These are phyloP conservation scores for Lasiodiplodia hormozganensis DNA, from an alignment of 2,329 filamentous ascomycete species.

Conservation along the genomic window DNA sequence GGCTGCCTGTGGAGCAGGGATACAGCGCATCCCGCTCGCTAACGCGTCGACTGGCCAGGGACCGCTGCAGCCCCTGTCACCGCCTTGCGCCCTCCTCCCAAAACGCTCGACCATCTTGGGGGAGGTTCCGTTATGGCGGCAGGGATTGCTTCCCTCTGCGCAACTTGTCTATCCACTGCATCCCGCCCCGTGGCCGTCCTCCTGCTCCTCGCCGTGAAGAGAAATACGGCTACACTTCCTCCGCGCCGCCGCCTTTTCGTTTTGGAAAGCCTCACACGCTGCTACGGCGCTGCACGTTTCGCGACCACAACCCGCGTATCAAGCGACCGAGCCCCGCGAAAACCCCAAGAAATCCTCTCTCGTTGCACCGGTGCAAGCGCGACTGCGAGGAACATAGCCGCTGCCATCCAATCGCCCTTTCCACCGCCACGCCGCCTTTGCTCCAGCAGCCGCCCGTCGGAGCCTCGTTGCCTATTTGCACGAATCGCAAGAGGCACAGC, in stretches of 20 bases:
- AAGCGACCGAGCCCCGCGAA: conserved; percentile 7
- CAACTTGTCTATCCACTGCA: conserved; percentile 13
- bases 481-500: background rate
- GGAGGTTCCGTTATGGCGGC: conserved; percentile 9
- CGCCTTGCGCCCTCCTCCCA: conserved; percentile 15
- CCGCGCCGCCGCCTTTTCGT: background rate
- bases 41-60: conserved; percentile 27
- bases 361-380: background rate
- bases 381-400: conserved; percentile 3
- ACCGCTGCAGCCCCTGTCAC: conserved; percentile 24
- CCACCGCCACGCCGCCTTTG: conserved; percentile 1
- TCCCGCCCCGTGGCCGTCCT: conserved; percentile 13
- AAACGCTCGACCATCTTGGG: conserved; percentile 5
- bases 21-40: conserved; percentile 24
- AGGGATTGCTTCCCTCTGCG: conserved; percentile 26
- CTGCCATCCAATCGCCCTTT: conserved; percentile 6
- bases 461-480: background rate
- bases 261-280: conserved; percentile 18
- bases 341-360: background rate
- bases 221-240: background rate
- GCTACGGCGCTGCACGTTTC: conserved; percentile 29
- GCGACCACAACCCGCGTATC: conserved; percentile 10
- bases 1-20: conserved; percentile 11
- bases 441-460: conserved; percentile 13
- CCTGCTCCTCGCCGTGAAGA: conserved; percentile 6